Percentiles rank a stretch among this genome's conserved stretches.
phyloP scores from a whole-genome alignment of 2,329 filamentous ascomycete genomes.

The Verticillium alfalfae region DNA sequence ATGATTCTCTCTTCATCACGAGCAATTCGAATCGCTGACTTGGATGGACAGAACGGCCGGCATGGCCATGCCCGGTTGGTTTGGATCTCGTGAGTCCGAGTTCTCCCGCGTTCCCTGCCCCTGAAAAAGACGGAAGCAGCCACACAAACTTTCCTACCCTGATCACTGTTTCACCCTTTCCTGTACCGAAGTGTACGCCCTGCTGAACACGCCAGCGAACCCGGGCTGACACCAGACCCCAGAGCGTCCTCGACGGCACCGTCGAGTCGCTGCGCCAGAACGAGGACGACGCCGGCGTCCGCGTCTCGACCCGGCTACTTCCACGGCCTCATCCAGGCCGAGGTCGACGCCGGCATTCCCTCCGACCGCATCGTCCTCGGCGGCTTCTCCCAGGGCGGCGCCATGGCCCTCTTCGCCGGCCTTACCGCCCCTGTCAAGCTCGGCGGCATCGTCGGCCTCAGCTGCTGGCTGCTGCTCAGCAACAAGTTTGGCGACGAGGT shows the following conservation, averaged over 20 bases:
- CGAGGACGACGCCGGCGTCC: slow-evolving; percentile 70
- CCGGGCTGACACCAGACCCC: background rate
- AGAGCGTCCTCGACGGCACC: slow-evolving; percentile 23
- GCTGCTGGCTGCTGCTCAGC: slow-evolving; percentile 70
- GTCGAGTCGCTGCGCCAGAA: slow-evolving; percentile 23
- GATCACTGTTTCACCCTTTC: background rate
- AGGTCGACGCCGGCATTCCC: slow-evolving; percentile 76
- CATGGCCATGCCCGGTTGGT: slow-evolving; percentile 82
- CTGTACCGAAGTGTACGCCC: background rate
- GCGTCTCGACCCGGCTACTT: slow-evolving; percentile 70
- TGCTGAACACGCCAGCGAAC: background rate
- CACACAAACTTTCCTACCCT: background rate
- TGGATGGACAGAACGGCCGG: slow-evolving; percentile 56
- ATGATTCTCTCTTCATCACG: background rate
- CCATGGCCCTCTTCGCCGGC: slow-evolving; percentile 77
- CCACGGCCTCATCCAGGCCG: slow-evolving; percentile 70
- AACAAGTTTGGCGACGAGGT: slow-evolving; percentile 36
- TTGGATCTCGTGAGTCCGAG: slow-evolving; percentile 61
- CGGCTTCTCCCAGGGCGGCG: slow-evolving; percentile 82
- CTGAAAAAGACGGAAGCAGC: too few species aligned
- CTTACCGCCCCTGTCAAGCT: slow-evolving; percentile 69
- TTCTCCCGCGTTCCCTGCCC: background rate
- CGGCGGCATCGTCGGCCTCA: slow-evolving; percentile 83
- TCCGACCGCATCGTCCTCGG: slow-evolving; percentile 80
- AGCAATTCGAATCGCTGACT: background rate